Percentiles rank a stretch among this genome's conserved stretches.
Conservation (phyloP, 1,284 basidiomycete genomes). For the Ceratobasidium sp. region DNA sequence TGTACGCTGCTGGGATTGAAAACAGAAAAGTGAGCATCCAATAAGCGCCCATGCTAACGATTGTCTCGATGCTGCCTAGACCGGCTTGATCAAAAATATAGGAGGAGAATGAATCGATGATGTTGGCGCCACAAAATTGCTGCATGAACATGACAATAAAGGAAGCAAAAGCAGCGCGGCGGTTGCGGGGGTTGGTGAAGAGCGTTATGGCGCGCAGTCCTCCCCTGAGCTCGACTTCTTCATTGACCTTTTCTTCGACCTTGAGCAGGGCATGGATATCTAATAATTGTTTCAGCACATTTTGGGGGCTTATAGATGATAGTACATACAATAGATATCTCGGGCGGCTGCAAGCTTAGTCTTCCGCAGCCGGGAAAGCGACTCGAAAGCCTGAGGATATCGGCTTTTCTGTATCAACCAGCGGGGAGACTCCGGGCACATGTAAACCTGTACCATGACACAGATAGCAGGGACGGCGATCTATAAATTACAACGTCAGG, state of each 20-base stretch:
- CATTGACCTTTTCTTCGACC: slow-evolving; percentile 75
- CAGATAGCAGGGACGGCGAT: slow-evolving; percentile 69
- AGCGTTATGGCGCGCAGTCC: slow-evolving; percentile 66
- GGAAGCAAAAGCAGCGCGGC: slow-evolving; percentile 76
- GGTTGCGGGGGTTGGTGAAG: slow-evolving; percentile 76
- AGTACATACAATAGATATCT: slow-evolving; percentile 66
- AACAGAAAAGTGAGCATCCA: slow-evolving; percentile 65
- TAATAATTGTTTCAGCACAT: slow-evolving; percentile 56
- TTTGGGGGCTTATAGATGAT: slow-evolving; percentile 50
- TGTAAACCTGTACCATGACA: slow-evolving; percentile 66
- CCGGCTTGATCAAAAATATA: slow-evolving; percentile 71
- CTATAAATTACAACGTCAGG: no score
- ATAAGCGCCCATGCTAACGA: slow-evolving; percentile 71
- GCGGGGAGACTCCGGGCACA: slow-evolving; percentile 60
- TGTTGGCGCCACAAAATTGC: slow-evolving; percentile 71
- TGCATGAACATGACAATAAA: slow-evolving; percentile 79
- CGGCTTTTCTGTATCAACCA: slow-evolving; percentile 78
- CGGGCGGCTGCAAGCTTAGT: slow-evolving; percentile 77
- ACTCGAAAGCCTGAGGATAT: slow-evolving; percentile 70
- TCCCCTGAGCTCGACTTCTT: slow-evolving; percentile 64
- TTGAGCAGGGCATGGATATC: slow-evolving; percentile 75
- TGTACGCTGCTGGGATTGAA: slow-evolving; percentile 59
- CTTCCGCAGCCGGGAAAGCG: slow-evolving; percentile 71
- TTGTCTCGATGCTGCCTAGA: slow-evolving; percentile 60
- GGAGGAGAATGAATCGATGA: slow-evolving; percentile 73